A percentile compares a stretch with the other conserved stretches of the same genome.
Conservation (phyloP, 306 rosid species). For the Lathyrus oleraceus region DNA sequence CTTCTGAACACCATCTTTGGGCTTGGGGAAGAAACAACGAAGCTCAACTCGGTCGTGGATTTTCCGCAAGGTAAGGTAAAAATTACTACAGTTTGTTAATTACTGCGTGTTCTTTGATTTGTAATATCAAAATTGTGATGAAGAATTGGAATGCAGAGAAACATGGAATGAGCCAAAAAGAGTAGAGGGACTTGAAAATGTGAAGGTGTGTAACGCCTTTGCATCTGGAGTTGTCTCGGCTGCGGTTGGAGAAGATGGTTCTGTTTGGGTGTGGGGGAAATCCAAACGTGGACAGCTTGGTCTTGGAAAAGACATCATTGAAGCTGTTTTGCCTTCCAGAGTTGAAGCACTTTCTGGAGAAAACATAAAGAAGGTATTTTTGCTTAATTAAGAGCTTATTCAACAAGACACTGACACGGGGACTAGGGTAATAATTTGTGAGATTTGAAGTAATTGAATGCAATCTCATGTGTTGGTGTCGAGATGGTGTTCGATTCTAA, state of each 20-base stretch:
- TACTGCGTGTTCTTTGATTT: too few relatives aligned
- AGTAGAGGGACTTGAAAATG: constrained; percentile 60
- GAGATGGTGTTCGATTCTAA: neutral
- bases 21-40: constrained; percentile 90
- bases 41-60: constrained; percentile 82
- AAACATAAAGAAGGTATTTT: constrained; percentile 64
- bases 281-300: constrained; percentile 92
- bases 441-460: neutral
- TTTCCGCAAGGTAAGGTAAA: constrained; percentile 47
- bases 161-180: constrained; percentile 71
- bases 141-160: constrained; percentile 44
- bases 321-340: constrained; percentile 62
- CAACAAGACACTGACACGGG: neutral
- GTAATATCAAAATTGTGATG: too few relatives aligned
- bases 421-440: neutral
- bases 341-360: constrained; percentile 69
- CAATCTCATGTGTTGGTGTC: neutral
- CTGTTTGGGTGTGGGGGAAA: constrained; percentile 90
- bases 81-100: too few relatives aligned
- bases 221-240: constrained; percentile 87
- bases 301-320: constrained; percentile 58
- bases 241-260: constrained; percentile 81
- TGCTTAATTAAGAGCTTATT: neutral
- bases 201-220: constrained; percentile 63
- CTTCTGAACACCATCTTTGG: constrained; percentile 69